Conservation (phyloP, 192 early-diverging fungal species). For the Mycoemilia scoparia region DNA sequence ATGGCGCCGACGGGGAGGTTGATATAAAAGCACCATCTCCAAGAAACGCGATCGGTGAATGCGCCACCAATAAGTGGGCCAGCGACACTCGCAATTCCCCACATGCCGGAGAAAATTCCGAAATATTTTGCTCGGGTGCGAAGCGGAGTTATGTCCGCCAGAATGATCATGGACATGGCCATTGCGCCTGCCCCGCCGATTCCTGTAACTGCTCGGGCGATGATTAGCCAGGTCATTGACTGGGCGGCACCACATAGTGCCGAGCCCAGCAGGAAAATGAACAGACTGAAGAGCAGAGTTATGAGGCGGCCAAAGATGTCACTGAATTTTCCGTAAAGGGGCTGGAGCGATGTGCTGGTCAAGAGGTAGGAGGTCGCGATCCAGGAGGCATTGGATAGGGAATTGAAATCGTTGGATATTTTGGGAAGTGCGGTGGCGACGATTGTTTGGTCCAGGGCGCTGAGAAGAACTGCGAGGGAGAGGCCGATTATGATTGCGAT, state of each 20-base stretch:
- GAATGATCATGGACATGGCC: constrained; percentile 37
- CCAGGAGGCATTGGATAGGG: constrained; percentile 44
- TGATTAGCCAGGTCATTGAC: constrained; percentile 44
- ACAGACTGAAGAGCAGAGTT: constrained; percentile 29
- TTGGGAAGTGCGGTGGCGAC: constrained; percentile 39
- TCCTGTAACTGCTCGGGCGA: constrained; percentile 42
- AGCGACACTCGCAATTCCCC: constrained; percentile 33
- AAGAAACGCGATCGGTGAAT: constrained; percentile 25
- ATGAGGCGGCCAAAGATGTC: constrained; percentile 65
- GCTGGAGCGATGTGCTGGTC: constrained; percentile 51
- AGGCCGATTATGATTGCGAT: constrained; percentile 14
- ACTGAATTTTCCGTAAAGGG: constrained; percentile 56
- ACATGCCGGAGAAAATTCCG: constrained; percentile 32
- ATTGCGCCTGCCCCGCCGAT: constrained; percentile 45
- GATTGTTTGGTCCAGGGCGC: constrained; percentile 43
- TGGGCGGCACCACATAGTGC: constrained; percentile 29
- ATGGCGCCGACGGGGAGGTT: constrained; percentile 25
- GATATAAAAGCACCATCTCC: constrained; percentile 40
- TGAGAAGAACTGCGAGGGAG: constrained; percentile 34
- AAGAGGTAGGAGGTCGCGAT: constrained; percentile 48
- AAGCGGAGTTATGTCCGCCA: constrained; percentile 43
- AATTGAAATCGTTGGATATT: constrained; percentile 36
- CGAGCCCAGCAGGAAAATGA: constrained; percentile 30
- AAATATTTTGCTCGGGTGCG: constrained; percentile 38
- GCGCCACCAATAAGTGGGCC: constrained; percentile 40